These are phyloP conservation scores for Yarrowia divulgata DNA, from an alignment of 805 yeast species.

Conservation along the genomic window DNA sequence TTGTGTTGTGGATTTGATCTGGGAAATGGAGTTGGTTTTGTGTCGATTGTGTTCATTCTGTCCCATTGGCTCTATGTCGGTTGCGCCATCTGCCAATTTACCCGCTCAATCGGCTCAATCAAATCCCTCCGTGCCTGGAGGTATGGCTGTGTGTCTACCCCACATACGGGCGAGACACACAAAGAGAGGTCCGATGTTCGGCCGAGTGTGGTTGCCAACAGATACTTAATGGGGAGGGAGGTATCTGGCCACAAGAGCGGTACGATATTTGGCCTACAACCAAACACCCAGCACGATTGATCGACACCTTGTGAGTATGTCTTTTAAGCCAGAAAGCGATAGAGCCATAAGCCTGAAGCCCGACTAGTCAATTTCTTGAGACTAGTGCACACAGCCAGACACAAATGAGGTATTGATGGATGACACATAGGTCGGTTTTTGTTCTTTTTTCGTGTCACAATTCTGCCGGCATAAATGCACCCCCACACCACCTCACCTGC, in stretches of 20 bases:
- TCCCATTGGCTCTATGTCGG: no score
- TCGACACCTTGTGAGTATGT: no score
- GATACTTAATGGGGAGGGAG: neutral
- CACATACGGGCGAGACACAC: neutral
- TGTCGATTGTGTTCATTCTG: no score
- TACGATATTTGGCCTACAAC: no score
- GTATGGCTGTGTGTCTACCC: conserved; percentile 3
- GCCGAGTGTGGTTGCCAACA: neutral
- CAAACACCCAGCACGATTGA: no score
- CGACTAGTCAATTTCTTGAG: no score
- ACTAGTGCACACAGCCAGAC: neutral
- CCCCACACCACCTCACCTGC: conserved; percentile 1
- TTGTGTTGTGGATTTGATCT: no score
- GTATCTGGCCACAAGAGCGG: neutral
- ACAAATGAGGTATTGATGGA: neutral
- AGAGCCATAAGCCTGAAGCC: no score
- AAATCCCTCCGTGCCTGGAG: neutral
- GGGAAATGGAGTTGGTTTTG: no score
- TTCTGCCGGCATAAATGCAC: neutral
- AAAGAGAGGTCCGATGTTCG: conserved; percentile 20
- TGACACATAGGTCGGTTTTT: no score
- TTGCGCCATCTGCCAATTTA: neutral
- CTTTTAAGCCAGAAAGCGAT: no score
- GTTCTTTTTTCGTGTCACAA: no score
- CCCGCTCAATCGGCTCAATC: neutral